Evolutionary conservation across 768 basidiomycete genomes (phyloP).

Genomic region (Rubroboletus satanas): DNA sequence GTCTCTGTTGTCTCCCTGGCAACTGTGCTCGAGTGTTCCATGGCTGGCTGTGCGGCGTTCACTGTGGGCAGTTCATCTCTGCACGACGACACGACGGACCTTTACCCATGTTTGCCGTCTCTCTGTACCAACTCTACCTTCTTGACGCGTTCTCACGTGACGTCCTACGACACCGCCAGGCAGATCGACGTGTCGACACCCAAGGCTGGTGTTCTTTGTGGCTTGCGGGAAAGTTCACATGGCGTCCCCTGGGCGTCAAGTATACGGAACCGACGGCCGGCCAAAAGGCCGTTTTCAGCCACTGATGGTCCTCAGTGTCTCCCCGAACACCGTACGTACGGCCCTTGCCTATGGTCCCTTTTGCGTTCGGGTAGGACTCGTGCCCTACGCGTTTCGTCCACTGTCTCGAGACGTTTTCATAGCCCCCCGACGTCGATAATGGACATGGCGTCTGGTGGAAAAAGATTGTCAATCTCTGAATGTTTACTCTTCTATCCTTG

Average conservation of each 20-base stretch:
- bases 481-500: conserved; percentile 16
- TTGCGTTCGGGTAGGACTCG: conserved; percentile 16
- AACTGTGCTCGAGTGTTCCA: background rate
- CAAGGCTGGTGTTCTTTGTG: conserved; percentile 15
- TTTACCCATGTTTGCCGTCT: background rate
- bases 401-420: background rate
- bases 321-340: background rate
- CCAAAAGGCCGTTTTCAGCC: conserved; percentile 7
- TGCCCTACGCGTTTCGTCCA: background rate
- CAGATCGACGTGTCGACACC: conserved; percentile 14
- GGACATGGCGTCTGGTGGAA: conserved; percentile 7
- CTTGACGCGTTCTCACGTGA: conserved; percentile 20
- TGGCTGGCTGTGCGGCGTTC: conserved; percentile 2
- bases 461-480: conserved; percentile 22
- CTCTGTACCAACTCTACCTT: conserved; percentile 22
- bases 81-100: background rate
- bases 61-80: background rate
- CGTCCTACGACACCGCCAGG: conserved; percentile 11
- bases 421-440: conserved; percentile 16
- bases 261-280: conserved; percentile 9
- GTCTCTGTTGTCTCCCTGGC: background rate
- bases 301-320: conserved; percentile 8
- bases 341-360: conserved; percentile 13
- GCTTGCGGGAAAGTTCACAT: conserved; percentile 19
- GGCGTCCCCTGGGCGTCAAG: conserved; percentile 18